Evolutionary conservation across 1,284 basidiomycete genomes (phyloP).

Genomic region (Ustilago curta): DNA sequence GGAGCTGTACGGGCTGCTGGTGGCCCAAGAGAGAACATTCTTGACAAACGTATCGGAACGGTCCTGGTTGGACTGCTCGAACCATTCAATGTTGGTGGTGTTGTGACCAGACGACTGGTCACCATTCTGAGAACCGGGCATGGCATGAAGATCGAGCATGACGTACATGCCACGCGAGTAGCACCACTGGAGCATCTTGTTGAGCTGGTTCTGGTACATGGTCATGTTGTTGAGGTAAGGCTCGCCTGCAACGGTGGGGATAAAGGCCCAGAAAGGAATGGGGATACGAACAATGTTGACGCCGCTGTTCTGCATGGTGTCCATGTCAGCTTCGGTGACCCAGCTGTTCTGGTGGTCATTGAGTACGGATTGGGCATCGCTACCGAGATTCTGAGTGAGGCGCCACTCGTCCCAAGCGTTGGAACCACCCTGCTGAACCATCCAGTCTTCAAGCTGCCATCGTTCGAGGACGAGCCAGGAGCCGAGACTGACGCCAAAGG

Average conservation of each 20-base stretch:
- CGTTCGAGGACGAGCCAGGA: constrained; percentile 67
- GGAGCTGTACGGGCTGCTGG: constrained; percentile 58
- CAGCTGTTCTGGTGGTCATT: constrained; percentile 69
- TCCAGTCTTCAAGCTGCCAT: constrained; percentile 71
- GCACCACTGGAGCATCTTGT: constrained; percentile 63
- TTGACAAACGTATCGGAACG: constrained; percentile 56
- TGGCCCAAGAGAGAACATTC: constrained; percentile 55
- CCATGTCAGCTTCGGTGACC: constrained; percentile 70
- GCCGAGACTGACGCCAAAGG: constrained; percentile 65
- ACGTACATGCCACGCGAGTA: constrained; percentile 70
- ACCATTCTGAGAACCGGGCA: constrained; percentile 71
- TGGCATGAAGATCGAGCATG: constrained; percentile 71
- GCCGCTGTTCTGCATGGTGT: constrained; percentile 61
- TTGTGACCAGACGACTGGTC: constrained; percentile 67
- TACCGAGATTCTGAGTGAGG: constrained; percentile 64
- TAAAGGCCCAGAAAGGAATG: constrained; percentile 69
- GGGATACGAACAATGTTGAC: constrained; percentile 70
- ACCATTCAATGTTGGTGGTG: constrained; percentile 59
- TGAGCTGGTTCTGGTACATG: constrained; percentile 56
- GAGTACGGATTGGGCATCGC: constrained; percentile 48
- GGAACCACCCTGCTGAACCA: constrained; percentile 64
- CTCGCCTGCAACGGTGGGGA: constrained; percentile 54
- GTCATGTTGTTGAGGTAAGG: constrained; percentile 54
- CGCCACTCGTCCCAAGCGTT: constrained; percentile 70
- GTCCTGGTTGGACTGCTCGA: constrained; percentile 46